Evolutionary conservation across 441 rosid species (phyloP).

Genomic region (Biscutella laevigata): DNA sequence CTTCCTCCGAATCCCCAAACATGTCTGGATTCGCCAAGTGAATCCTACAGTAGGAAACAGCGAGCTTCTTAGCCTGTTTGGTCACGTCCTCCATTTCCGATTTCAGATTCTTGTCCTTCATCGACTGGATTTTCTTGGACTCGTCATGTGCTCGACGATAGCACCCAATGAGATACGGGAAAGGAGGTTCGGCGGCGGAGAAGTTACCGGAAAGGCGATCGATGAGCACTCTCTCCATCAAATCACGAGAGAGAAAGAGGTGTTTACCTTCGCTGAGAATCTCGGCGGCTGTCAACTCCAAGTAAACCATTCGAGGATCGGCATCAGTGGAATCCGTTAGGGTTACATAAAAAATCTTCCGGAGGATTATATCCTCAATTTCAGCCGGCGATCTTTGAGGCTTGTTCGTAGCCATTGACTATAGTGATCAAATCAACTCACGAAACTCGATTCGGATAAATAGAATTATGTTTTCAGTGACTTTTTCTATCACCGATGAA

Average conservation of each 20-base stretch:
- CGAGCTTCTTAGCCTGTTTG: constrained; percentile 55
- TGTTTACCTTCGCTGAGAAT: constrained; percentile 84
- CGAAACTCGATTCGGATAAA: background rate
- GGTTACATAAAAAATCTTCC: constrained; percentile 62
- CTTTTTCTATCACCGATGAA: background rate
- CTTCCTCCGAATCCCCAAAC: constrained; percentile 30
- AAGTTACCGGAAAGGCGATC: constrained; percentile 75
- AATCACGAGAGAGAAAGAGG: constrained; percentile 56
- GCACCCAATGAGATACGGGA: constrained; percentile 60
- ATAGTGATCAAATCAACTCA: constrained; percentile 1
- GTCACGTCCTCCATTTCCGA: constrained; percentile 57
- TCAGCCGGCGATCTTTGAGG: constrained; percentile 61
- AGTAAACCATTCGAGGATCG: constrained; percentile 53
- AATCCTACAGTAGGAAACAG: constrained; percentile 69
- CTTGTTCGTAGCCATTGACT: constrained; percentile 49
- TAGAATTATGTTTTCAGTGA: background rate
- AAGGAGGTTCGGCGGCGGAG: constrained; percentile 46
- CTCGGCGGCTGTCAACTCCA: constrained; percentile 86
- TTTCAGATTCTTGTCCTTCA: constrained; percentile 68
- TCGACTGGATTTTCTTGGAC: constrained; percentile 60
- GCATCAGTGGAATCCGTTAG: constrained; percentile 37
- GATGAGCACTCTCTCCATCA: constrained; percentile 66
- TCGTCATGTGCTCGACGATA: constrained; percentile 77
- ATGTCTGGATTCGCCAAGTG: constrained; percentile 70
- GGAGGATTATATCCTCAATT: constrained; percentile 84